Evolutionary conservation across 805 yeast genomes (phyloP), one percentile per base, ranked within the genome.

Genomic region (Myxozyma neglecta): DNA sequence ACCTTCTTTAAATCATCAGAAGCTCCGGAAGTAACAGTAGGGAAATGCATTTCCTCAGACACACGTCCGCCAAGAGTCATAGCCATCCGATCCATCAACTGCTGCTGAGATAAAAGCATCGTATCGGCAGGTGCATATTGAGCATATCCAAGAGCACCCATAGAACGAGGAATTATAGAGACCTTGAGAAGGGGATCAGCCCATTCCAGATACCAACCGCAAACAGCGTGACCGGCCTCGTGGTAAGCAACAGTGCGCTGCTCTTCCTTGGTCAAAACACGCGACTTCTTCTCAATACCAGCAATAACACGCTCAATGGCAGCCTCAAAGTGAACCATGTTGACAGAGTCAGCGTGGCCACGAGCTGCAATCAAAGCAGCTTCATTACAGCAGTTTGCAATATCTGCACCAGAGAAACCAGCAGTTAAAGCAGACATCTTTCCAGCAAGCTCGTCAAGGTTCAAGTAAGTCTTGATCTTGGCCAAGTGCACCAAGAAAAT

Each of bases 31-130:
- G 98, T 92, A 9, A 94, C 96, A n/a, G 92, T 85, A 18, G 84
- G 81, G 72, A 94, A 94, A 73, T 93, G 91, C 53, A 94, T 76
- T 76, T 96, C 99, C 76, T 94, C 99, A 43, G 96, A 85, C 18
- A 94, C 97, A 70, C 99, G 83, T 18, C 99, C 99, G 45, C 98
- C 99, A 51, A 94, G 80, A 0, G 97, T 88, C 98, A 94, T 96
- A 34, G 91, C 85, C 96, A 94, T 92, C 67, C 96, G 83, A 74
- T 94, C 96, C 67, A 80, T 80, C 65, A 92, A 83, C 75, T 94
- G 97, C 65, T 85, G 81, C 60, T 86, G 86, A 36, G 87, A 83
- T 68, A 89, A 79, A 70, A 94, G 79, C 71, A 89, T 91, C 61
- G 87, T 85, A 73, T 94, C 99, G 54, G 93, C 90, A 1, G 99